Evolutionary conservation across 148 eudicot genomes (phyloP).

Genomic region (Vaccinium corymbosum): DNA sequence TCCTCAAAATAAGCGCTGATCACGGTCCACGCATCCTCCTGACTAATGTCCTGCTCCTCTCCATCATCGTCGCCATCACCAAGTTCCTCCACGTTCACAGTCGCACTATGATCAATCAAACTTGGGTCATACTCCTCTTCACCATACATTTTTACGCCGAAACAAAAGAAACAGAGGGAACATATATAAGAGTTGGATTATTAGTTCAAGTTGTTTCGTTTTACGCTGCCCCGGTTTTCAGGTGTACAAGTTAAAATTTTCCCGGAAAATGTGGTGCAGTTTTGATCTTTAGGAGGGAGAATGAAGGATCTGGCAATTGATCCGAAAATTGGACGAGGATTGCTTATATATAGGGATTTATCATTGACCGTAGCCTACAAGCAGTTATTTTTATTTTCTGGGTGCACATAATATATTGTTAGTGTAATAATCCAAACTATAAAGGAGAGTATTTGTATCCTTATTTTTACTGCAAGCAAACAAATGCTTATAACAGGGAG

Average conservation of each 20-base stretch:
- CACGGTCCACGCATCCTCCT: conserved; percentile 95
- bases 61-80: conserved; percentile 5
- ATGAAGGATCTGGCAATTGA: neutral
- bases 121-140: conserved; percentile 13
- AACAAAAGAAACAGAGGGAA: neutral
- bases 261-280: conserved; percentile 6
- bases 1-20: conserved; percentile 91
- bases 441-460: too few relatives aligned
- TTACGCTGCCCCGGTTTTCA: neutral
- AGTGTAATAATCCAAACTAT: neutral
- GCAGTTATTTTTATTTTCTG: neutral
- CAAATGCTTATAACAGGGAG: too few relatives aligned
- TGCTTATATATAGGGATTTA: neutral
- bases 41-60: conserved; percentile 73
- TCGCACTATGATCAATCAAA: neutral
- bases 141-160: conserved; percentile 4
- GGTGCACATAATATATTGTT: neutral
- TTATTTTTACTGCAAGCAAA: too few relatives aligned
- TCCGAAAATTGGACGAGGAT: neutral
- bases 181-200: neutral
- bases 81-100: neutral
- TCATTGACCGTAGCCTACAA: neutral
- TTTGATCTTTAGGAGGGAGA: neutral
- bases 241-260: neutral
- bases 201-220: neutral